These are phyloP conservation scores for Picea glauca DNA, from an alignment of 75 land plant species.

Conservation along the genomic window DNA sequence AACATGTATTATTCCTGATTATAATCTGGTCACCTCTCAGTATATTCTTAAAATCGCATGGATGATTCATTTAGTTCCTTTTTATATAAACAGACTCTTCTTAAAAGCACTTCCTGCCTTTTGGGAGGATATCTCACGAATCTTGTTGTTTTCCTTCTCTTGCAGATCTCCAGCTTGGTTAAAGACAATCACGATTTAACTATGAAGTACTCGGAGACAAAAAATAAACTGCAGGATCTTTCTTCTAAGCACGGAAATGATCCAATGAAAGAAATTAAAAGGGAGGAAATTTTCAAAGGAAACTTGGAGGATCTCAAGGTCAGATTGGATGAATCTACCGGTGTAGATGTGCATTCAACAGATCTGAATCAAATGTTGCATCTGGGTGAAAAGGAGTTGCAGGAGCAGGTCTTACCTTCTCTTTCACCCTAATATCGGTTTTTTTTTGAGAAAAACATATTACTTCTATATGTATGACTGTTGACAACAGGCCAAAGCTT, in stretches of 20 bases:
- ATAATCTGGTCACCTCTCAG: no score
- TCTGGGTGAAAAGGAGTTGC: background rate
- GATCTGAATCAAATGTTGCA: background rate
- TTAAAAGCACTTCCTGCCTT: no score
- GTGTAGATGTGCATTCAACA: background rate
- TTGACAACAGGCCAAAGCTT: no score
- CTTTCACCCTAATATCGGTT: no score
- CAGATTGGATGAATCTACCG: background rate
- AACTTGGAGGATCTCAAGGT: background rate
- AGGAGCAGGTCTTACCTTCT: background rate
- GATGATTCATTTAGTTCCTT: no score
- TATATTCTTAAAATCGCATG: no score
- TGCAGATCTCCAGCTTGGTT: slow-evolving; percentile 4
- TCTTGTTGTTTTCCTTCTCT: background rate
- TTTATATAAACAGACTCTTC: no score
- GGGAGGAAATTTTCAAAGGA: background rate
- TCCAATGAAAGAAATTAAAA: background rate
- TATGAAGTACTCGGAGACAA: background rate
- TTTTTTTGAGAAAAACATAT: no score
- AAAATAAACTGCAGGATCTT: background rate
- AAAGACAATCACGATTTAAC: background rate
- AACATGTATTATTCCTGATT: no score
- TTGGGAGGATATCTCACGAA: no score
- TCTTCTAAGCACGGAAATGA: background rate
- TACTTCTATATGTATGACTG: no score